Conservation (phyloP, 495 filamentous ascomycete species). For the Aspergillus conjunctus region DNA sequence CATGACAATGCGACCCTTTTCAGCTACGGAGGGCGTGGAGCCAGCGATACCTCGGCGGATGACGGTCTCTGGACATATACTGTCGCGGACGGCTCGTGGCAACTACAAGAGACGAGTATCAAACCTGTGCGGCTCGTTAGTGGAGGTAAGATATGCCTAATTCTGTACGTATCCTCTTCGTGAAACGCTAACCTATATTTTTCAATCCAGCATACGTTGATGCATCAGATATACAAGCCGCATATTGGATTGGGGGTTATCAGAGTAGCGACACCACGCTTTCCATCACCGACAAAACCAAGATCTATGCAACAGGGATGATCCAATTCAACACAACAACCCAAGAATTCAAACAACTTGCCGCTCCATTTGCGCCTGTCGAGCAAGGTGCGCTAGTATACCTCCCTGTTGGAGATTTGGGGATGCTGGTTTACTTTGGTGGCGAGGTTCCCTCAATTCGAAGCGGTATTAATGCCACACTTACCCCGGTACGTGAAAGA, state of each 20-base stretch:
- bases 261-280: constrained; percentile 14
- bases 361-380: constrained; percentile 16
- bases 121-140: constrained; percentile 9
- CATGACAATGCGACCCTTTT: constrained; percentile 16
- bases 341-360: constrained; percentile 5
- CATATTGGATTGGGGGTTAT: constrained; percentile 25
- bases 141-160: constrained; percentile 10
- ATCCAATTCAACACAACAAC: constrained; percentile 26
- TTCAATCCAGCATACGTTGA: constrained; percentile 14
- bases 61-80: constrained; percentile 16
- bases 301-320: constrained; percentile 11
- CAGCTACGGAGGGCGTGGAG: constrained; percentile 14
- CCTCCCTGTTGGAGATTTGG: constrained; percentile 14
- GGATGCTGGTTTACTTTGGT: constrained; percentile 21
- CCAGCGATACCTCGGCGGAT: constrained; percentile 11
- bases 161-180: not conserved
- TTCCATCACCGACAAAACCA: constrained; percentile 20
- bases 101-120: constrained; percentile 15
- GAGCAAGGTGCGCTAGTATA: constrained; percentile 21
- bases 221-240: constrained; percentile 18
- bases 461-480: constrained; percentile 18
- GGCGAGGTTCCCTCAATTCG: constrained; percentile 21
- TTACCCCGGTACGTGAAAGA: constrained; percentile 7
- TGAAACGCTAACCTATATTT: not conserved
- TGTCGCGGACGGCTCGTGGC: constrained; percentile 2